These are phyloP conservation scores for Penicillium lagena DNA, from an alignment of 495 filamentous ascomycete genomes.

Conservation along the genomic window DNA sequence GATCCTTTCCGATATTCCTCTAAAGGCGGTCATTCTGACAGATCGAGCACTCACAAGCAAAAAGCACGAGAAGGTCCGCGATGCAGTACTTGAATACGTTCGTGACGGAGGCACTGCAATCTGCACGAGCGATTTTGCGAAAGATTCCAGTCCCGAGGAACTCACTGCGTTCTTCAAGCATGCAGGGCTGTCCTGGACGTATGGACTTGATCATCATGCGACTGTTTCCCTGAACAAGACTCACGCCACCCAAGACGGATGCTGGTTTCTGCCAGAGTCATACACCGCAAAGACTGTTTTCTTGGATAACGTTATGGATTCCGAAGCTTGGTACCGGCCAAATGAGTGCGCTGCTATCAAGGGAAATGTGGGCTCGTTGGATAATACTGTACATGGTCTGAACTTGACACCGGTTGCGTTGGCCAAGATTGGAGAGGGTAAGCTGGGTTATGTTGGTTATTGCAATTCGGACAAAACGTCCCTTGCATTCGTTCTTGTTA, in stretches of 20 bases:
- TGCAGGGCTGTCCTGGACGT: conserved; percentile 1
- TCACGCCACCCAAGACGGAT: neutral
- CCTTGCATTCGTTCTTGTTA: neutral
- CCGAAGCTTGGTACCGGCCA: conserved; percentile 1
- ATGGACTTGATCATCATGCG: neutral
- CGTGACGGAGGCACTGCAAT: conserved; percentile 2
- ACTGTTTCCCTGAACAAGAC: neutral
- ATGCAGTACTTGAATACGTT: neutral
- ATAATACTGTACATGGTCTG: too few relatives aligned
- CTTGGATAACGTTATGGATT: neutral
- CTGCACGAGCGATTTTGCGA: neutral
- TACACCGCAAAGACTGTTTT: neutral
- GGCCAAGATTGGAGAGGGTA: neutral
- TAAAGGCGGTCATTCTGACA: neutral
- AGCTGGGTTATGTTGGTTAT: conserved; percentile 4
- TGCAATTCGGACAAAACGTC: neutral
- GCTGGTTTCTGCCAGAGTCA: neutral
- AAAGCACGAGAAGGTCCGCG: neutral
- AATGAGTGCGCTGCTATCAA: neutral
- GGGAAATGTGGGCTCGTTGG: too few relatives aligned
- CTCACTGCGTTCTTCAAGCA: neutral
- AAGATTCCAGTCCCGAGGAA: too few relatives aligned
- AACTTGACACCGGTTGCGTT: neutral
- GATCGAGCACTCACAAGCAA: neutral
- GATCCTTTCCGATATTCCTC: too few relatives aligned